Conservation (phyloP, 2,329 filamentous ascomycete genomes). For the Cladosporium sp. region DNA sequence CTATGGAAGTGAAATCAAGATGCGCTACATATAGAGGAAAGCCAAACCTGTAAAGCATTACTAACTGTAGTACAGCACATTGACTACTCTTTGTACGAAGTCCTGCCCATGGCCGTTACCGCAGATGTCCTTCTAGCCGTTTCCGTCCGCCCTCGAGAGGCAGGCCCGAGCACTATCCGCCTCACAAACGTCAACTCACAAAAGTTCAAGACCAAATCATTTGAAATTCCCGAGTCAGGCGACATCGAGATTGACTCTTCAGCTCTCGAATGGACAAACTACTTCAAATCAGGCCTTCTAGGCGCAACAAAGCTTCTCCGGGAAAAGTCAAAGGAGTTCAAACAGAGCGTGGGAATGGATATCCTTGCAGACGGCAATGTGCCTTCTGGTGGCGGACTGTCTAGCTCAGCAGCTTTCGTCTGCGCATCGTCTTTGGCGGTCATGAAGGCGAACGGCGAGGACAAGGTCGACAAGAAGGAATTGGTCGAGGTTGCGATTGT, state of each 20-base stretch:
- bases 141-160: constrained; percentile 49
- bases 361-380: constrained; percentile 88
- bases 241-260: constrained; percentile 70
- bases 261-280: constrained; percentile 93
- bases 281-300: constrained; percentile 88
- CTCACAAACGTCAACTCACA: constrained; percentile 73
- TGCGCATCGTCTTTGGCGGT: constrained; percentile 85
- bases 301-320: constrained; percentile 76
- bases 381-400: constrained; percentile 85
- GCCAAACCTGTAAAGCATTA: background rate
- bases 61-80: constrained; percentile 60
- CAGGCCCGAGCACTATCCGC: constrained; percentile 60
- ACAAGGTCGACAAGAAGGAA: constrained; percentile 80
- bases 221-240: constrained; percentile 61
- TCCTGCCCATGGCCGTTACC: constrained; percentile 91
- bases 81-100: constrained; percentile 95
- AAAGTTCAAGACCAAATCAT: constrained; percentile 72
- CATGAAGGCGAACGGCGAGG: constrained; percentile 77
- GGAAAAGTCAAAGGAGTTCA: constrained; percentile 57
- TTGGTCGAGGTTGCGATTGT: constrained; percentile 90
- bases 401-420: constrained; percentile 90
- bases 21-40: no score
- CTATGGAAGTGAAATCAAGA: no score
- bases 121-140: constrained; percentile 89
- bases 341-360: constrained; percentile 73